These are phyloP conservation scores for Alternaria viburni DNA, from an alignment of 2,329 filamentous ascomycete species.

Conservation along the genomic window DNA sequence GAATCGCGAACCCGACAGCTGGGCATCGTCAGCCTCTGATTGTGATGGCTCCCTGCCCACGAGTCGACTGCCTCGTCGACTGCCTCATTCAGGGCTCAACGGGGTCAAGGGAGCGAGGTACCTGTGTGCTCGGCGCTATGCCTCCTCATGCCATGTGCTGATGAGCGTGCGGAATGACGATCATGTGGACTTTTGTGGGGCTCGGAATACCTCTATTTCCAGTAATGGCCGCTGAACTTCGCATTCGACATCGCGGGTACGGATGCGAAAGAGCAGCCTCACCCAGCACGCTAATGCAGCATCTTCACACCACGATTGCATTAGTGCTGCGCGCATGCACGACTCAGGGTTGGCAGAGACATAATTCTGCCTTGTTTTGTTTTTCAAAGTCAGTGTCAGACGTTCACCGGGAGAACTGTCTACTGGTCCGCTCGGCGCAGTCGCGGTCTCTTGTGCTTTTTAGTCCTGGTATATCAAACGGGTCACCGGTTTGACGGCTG, in stretches of 20 bases:
- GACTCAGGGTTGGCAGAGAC: conserved; percentile 7
- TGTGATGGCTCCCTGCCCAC: conserved; percentile 38
- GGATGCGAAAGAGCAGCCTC: conserved; percentile 16
- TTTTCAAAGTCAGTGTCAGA: conserved; percentile 10
- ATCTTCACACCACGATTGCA: conserved; percentile 16
- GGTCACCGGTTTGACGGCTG: conserved; percentile 7
- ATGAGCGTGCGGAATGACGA: not conserved
- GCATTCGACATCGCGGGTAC: conserved; percentile 5
- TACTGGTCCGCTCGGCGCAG: conserved; percentile 8
- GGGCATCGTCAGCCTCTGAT: conserved; percentile 34
- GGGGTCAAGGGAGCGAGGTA: conserved; percentile 1
- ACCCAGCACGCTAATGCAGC: conserved; percentile 22
- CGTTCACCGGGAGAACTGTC: conserved; percentile 8
- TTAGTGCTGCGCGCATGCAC: conserved; percentile 10
- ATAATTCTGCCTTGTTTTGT: conserved; percentile 8
- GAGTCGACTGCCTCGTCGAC: conserved; percentile 23
- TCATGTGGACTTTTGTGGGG: conserved; percentile 2
- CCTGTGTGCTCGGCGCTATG: not conserved
- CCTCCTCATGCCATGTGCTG: not conserved
- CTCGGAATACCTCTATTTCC: not conserved
- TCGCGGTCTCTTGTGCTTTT: not conserved
- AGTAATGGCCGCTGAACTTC: conserved; percentile 5
- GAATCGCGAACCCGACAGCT: conserved; percentile 35
- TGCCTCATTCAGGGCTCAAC: conserved; percentile 5
- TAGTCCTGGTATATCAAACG: conserved; percentile 1